Base-by-base conservation (phyloP, 495 filamentous ascomycete genomes). In the Opeltia flavorubescens region DNA sequence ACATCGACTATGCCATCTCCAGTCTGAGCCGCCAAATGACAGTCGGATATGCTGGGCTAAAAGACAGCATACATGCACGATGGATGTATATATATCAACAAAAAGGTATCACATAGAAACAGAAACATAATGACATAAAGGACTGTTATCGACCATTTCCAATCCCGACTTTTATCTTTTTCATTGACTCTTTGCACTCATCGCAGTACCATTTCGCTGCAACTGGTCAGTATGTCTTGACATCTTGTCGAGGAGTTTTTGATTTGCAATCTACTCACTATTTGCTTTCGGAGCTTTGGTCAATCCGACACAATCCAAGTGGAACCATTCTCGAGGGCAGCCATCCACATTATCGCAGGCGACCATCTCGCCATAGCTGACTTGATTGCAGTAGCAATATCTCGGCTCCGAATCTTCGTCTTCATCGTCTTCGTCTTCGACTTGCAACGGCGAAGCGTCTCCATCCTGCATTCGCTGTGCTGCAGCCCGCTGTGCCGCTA, bases 341-440 rank as follows among this genome's bases (percentile, higher is more conserved):
- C 72, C 74, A 43, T 89, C 84, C 36, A 81, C 84, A n/a, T n/a
- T 41, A 58, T 98, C 91, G 53, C 91, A 98, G n/a, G 82, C 91
- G 13, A 98, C 84, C 91, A 98, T 98, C 65, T 94, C 85, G 18
- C 91, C 91, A 57, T 94, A 98, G 56, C 84, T 91, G 27, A 95
- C 79, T 50, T 81, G 76, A 52, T 95, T 84, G 61, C 91, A 98
- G 63, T 87, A 86, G 63, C 91, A 98, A 63, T 95, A 98, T 38
- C 78, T 69, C 11, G 83, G 85, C 60, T 95, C 91, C 46, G 86
- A 78, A 12, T 75, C 81, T 44, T 88, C 87, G 12, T 76, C 76
- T 25, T 86, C 86, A 4, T 73, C 78, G 18, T 81, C 79, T 2
- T 74, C 77, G 33, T 80, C 77, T 1, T 73, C 76, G 13, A 55